Percentiles rank a stretch among this genome's conserved stretches.
These are phyloP conservation scores for Evansstolkia leycettana DNA, from an alignment of 495 filamentous ascomycete species.

Conservation along the genomic window DNA sequence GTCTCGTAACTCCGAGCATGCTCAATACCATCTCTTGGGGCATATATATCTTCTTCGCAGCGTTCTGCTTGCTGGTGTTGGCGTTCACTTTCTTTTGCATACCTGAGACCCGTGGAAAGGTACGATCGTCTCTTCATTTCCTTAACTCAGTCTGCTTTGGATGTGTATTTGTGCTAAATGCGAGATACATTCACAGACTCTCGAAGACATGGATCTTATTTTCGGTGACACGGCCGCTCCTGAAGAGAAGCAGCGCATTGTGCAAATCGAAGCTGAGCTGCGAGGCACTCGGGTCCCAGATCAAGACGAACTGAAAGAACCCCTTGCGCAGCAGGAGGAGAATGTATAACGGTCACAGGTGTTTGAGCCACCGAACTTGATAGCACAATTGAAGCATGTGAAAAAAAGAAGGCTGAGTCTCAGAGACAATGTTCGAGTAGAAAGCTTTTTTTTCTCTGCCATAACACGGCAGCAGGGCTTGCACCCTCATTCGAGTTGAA, in stretches of 20 bases:
- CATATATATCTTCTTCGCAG: slow-evolving; percentile 69
- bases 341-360: slow-evolving; percentile 1
- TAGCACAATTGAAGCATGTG: too few relatives aligned
- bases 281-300: slow-evolving; percentile 15
- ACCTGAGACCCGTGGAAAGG: slow-evolving; percentile 48
- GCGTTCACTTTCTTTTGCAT: slow-evolving; percentile 46
- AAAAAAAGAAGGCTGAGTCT: too few relatives aligned
- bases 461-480: too few relatives aligned
- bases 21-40: slow-evolving; percentile 57
- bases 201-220: slow-evolving; percentile 56
- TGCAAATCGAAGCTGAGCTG: slow-evolving; percentile 60
- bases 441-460: too few relatives aligned
- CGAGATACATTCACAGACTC: slow-evolving; percentile 15
- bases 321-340: slow-evolving; percentile 15
- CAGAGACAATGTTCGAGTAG: too few relatives aligned
- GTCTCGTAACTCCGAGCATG: slow-evolving; percentile 68
- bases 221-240: slow-evolving; percentile 62
- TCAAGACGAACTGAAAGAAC: slow-evolving; percentile 16
- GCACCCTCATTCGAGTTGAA: too few relatives aligned
- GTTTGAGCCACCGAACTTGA: too few relatives aligned
- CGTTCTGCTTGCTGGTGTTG: slow-evolving; percentile 53
- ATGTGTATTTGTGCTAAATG: background rate
- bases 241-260: slow-evolving; percentile 61
- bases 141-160: background rate
- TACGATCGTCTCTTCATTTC: slow-evolving; percentile 2